Evolutionary conservation across 345 rosid species (phyloP), one percentile per base, ranked within the genome.

Genomic region (Gossypium bickii): DNA sequence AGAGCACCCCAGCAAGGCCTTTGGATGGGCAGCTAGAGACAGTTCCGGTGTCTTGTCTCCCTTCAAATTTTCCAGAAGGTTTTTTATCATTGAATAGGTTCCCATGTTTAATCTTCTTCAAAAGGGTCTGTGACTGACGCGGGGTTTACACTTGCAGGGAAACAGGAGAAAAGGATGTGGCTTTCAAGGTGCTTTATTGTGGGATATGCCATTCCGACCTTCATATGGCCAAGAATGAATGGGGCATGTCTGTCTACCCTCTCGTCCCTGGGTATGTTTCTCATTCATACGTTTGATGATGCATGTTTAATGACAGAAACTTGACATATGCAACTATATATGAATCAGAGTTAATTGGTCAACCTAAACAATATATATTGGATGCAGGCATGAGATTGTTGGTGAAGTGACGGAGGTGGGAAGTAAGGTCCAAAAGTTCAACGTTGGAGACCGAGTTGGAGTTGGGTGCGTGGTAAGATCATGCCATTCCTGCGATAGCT

Each of bases 351-450:
- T 27, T 27, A 2, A 27, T 27, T 27, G 29, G 29, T 27, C 29
- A 27, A 27, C 29, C 29, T 27, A 2, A 27, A 27, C 0, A 27
- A 27, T 27, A 27, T 27, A 27, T 27, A 27, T 27, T 27, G 29
- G 29, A 27, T 27, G 29, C 29, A 27, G 3, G 18, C 91, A 87
- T 74, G 91, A 89, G 77, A 76, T 87, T 59, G 87, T 80, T 6
- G 91, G 91, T 29, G 84, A 76, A 43, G 93, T 87, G 59, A 82
- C 89, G 53, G 89, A 84, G 73, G 86, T 85, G 38, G 93, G 89
- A 4, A 76, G 55, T 69, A 80, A 89, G 8, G 93, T 89, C 20
- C 45, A 78, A 7, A 86, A 86, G 67, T 83, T 87, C 67, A 84
- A 82, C 70, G 84, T 80, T 43, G 91, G 93, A 58, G 93, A 87